Evolutionary conservation across 352 stramenopile genomes (phyloP).

Genomic region (Globisporangium camurandrum): DNA sequence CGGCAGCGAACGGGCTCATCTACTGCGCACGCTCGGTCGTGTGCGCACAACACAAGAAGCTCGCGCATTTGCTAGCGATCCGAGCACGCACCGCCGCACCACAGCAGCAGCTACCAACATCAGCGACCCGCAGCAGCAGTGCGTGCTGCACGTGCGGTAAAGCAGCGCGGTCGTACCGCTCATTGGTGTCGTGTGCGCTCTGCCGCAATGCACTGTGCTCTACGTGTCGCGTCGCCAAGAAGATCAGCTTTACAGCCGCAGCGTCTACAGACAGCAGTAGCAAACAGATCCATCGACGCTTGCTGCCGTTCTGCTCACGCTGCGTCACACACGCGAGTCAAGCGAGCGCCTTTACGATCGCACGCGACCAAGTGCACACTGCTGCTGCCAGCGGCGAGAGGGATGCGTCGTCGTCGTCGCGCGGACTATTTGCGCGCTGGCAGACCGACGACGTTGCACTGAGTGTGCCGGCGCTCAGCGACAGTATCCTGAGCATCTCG

Average conservation of each 20-base stretch:
- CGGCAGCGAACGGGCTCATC: slow-evolving; percentile 9
- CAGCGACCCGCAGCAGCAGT: background rate
- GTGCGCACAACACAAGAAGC: slow-evolving; percentile 18
- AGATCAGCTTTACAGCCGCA: slow-evolving; percentile 13
- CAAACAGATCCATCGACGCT: slow-evolving; percentile 4
- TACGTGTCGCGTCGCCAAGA: slow-evolving; percentile 7
- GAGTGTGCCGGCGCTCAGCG: background rate
- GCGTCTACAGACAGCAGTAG: too few species aligned
- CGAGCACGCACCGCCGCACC: slow-evolving; percentile 9
- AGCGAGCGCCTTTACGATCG: background rate
- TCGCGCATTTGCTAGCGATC: slow-evolving; percentile 32
- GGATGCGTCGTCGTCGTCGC: too few species aligned
- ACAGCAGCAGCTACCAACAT: background rate
- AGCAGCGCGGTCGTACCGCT: background rate
- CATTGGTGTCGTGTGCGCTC: slow-evolving; percentile 3
- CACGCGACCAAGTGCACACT: slow-evolving; percentile 5
- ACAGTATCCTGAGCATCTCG: background rate
- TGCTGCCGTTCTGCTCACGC: slow-evolving; percentile 4
- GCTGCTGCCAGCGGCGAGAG: too few species aligned
- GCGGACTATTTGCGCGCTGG: background rate
- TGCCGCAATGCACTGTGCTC: slow-evolving; percentile 7
- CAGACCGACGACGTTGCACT: background rate
- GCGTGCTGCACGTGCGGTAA: slow-evolving; percentile 6
- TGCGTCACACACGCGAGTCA: slow-evolving; percentile 3
- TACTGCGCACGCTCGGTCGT: slow-evolving; percentile 20